Evolutionary conservation across 192 early-diverging fungal species (phyloP), one percentile per base, ranked within the genome.

Genomic region (Rhizophagus clarus): DNA sequence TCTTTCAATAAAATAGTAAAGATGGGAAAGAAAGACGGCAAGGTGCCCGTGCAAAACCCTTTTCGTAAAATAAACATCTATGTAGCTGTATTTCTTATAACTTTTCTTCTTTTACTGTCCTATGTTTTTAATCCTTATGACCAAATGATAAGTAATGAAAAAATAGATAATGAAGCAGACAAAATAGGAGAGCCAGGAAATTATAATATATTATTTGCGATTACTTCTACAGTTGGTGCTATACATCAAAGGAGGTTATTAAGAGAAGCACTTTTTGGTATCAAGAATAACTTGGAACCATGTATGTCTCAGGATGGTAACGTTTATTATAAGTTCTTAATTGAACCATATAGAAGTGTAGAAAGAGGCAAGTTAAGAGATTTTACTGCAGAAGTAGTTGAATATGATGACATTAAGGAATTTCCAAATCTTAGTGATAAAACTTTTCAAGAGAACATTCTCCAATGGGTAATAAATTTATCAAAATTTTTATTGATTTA

Each of bases 231-330:
- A 42, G 79, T 84, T 62, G 79, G 61, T 61, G 76, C 82, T 66
- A 83, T 85, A 0, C 79, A 76, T 37, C 83, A 86, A 26, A 85
- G 89, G 28, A 80, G 77, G 28, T 82, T 88, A 82, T 83, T 90
- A 31, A 87, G 89, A 22, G 81, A 88, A 72, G 81, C 80, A 7
- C 75, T 88, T 56, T 90, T 90, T 85, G 89, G 89, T 17, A 84
- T 89, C 42, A 67, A 79, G n/a, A 79, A 90, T 76, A 90, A 88
- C 74, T 61, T 89, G 11, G 72, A 83, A 64, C 89, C 88, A 6
- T 90, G 88, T 74, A 89, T 86, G 75, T 70, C 73, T 11, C 61
- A 82, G 47, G 81, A 87, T 51, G 79, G 81, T 32, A 77, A 77
- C n/a, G 83, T 87, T 31, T 84, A 83, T 71, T 86, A 89, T 76